phyloP scores from a whole-genome alignment of 805 yeast species.

The Cyberlindnera sargentensis region DNA sequence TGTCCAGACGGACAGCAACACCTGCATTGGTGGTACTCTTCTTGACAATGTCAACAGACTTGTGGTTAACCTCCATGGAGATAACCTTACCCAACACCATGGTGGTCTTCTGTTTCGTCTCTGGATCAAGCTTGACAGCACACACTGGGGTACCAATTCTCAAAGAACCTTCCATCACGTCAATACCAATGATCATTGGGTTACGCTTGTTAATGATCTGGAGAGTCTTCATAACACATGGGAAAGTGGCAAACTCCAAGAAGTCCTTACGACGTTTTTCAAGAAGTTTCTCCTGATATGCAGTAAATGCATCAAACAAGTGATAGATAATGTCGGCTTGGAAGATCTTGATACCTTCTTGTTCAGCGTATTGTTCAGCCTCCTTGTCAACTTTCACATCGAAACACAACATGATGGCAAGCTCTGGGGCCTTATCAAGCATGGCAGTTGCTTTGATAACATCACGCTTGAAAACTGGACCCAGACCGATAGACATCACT shows the following conservation, averaged over 20 bases:
- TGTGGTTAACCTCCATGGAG: constrained; percentile 95
- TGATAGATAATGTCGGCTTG: constrained; percentile 96
- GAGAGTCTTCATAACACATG: constrained; percentile 88
- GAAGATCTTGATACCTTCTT: constrained; percentile 86
- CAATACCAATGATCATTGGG: constrained; percentile 99
- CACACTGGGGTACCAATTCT: constrained; percentile 93
- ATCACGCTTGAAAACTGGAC: constrained; percentile 97
- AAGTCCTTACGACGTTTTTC: constrained; percentile 89
- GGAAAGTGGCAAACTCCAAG: constrained; percentile 85
- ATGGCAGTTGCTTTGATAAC: constrained; percentile 96
- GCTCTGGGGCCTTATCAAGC: constrained; percentile 94
- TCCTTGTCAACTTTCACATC: constrained; percentile 97
- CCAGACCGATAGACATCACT: constrained; percentile 96
- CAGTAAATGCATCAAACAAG: constrained; percentile 89
- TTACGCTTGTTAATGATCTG: constrained; percentile 97
- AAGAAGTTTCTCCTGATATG: constrained; percentile 79
- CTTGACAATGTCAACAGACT: constrained; percentile 68
- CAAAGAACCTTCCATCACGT: constrained; percentile 84
- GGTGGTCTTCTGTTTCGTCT: constrained; percentile 65
- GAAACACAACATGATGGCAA: constrained; percentile 96
- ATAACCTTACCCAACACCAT: constrained; percentile 77
- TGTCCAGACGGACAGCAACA: constrained; percentile 96
- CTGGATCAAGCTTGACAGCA: constrained; percentile 85
- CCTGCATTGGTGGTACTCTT: constrained; percentile 97
- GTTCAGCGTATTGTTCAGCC: constrained; percentile 96